Evolutionary conservation across 2,329 filamentous ascomycete species (phyloP).

Genomic region (Ophiostoma triangulosporum): DNA sequence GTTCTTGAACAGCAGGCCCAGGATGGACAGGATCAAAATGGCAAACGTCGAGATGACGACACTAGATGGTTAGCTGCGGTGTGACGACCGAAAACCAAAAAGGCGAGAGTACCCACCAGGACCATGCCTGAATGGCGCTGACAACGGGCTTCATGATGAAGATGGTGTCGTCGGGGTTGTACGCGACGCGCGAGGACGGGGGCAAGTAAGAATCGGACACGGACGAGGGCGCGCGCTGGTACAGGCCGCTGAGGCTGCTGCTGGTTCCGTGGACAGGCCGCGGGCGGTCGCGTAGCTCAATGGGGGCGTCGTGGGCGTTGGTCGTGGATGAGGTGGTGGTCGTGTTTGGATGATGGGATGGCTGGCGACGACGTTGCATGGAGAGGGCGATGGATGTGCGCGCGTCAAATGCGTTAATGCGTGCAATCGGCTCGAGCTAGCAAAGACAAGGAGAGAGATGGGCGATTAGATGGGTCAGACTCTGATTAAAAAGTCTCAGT

Average conservation of each 20-base stretch:
- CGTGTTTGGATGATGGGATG: slow-evolving; percentile 3
- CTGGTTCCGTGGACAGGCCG: slow-evolving; percentile 10
- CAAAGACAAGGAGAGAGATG: background rate
- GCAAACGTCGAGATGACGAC: slow-evolving; percentile 55
- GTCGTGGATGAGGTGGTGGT: background rate
- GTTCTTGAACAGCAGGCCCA: slow-evolving; percentile 60
- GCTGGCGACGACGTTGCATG: slow-evolving; percentile 14
- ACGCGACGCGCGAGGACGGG: background rate
- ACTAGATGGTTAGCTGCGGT: slow-evolving; percentile 34
- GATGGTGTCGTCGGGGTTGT: slow-evolving; percentile 5
- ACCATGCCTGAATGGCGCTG: slow-evolving; percentile 85
- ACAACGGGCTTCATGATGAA: slow-evolving; percentile 86
- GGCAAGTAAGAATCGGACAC: background rate
- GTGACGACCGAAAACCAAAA: background rate
- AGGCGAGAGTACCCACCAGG: slow-evolving; percentile 50
- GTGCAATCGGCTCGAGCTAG: background rate
- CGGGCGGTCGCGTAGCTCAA: slow-evolving; percentile 13
- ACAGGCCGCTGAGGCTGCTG: slow-evolving; percentile 14
- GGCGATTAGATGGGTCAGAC: background rate
- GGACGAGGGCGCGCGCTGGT: slow-evolving; percentile 1
- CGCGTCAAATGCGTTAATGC: background rate
- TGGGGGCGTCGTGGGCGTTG: background rate
- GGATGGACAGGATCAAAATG: slow-evolving; percentile 48
- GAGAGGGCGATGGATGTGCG: background rate
- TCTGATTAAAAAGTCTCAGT: background rate